Conservation (phyloP, 2,329 filamentous ascomycete genomes). For the Neonectria coccinea region DNA sequence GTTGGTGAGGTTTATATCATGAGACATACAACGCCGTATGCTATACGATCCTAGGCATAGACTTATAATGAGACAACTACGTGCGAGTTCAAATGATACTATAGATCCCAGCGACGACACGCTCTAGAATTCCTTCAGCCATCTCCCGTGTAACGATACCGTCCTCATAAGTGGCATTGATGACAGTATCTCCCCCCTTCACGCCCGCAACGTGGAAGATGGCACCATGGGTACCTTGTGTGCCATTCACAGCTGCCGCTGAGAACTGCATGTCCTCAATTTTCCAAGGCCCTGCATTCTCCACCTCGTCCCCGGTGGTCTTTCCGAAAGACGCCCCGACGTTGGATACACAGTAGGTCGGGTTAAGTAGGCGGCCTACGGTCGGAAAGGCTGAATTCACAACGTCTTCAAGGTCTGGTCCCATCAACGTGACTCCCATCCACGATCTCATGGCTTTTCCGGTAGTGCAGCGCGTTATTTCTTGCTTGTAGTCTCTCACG, state of each 20-base stretch:
- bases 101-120: background rate
- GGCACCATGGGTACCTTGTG: slow-evolving; percentile 14
- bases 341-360: no score
- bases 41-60: background rate
- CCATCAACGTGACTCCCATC: no score
- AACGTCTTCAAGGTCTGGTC: no score
- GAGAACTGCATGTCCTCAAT: slow-evolving; percentile 36
- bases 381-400: no score
- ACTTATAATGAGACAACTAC: background rate
- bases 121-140: slow-evolving; percentile 20
- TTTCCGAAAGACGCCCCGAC: no score
- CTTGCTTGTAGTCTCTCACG: no score
- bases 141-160: slow-evolving; percentile 15
- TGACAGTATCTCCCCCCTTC: slow-evolving; percentile 26
- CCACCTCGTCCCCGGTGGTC: no score
- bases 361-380: no score
- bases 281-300: slow-evolving; percentile 15
- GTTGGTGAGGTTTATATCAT: slow-evolving; percentile 72
- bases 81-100: background rate
- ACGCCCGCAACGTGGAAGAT: slow-evolving; percentile 24
- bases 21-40: slow-evolving; percentile 33
- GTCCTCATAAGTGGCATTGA: slow-evolving; percentile 31
- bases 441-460: no score
- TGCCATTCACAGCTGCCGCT: slow-evolving; percentile 26
- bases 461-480: no score